Evolutionary conservation across 305 asterid species (phyloP).

Genomic region (Petunia hybrid): DNA sequence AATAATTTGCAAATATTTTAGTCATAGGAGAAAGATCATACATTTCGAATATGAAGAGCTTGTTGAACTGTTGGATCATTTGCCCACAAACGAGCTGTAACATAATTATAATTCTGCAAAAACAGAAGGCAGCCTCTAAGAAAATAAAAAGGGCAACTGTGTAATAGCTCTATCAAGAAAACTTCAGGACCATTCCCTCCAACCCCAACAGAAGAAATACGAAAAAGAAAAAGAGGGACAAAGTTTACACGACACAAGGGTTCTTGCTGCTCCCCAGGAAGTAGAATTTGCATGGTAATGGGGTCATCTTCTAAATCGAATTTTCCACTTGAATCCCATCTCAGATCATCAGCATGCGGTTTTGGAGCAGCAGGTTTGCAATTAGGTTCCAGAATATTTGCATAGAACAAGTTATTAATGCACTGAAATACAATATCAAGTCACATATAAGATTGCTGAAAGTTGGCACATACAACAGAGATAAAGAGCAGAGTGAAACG

Average conservation of each 20-base stretch:
- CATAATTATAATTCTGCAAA: constrained; percentile 41
- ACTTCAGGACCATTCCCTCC: too few relatives aligned
- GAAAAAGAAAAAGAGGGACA: neutral
- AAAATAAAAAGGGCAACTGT: neutral
- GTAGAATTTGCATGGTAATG: neutral
- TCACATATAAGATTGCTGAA: too few relatives aligned
- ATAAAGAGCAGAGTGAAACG: neutral
- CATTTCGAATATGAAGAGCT: constrained; percentile 63
- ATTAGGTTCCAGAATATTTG: constrained; percentile 49
- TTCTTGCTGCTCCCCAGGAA: constrained; percentile 35
- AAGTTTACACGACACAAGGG: constrained; percentile 47
- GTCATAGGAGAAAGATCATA: neutral
- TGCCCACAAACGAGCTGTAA: constrained; percentile 51
- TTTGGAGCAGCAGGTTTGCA: constrained; percentile 38
- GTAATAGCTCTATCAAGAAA: neutral
- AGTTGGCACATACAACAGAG: too few relatives aligned
- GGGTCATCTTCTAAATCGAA: too few relatives aligned
- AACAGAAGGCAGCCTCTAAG: neutral
- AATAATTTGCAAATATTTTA: neutral
- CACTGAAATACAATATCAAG: constrained; percentile 39
- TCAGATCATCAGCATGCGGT: neutral
- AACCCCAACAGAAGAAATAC: too few relatives aligned
- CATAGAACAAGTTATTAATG: neutral
- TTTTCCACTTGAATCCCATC: too few relatives aligned
- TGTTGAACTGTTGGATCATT: constrained; percentile 51